Evolutionary conservation across 2,329 filamentous ascomycete species (phyloP).

Genomic region (Eutypella sp.): DNA sequence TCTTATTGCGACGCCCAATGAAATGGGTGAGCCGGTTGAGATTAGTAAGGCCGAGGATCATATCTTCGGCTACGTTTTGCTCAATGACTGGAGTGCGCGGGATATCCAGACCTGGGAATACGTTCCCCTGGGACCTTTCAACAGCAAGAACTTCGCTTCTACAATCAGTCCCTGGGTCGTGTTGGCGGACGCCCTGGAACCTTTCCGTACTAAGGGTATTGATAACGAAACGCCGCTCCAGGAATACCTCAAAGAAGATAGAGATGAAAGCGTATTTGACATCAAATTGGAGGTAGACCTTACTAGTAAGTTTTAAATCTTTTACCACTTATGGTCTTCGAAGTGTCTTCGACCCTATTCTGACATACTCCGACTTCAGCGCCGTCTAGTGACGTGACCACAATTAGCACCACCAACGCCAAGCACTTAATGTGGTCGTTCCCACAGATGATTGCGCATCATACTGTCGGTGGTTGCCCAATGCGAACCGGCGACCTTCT

Average conservation of each 20-base stretch:
- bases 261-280: conserved; percentile 56
- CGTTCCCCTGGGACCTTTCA: conserved; percentile 76
- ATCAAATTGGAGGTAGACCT: conserved; percentile 66
- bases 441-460: conserved; percentile 77
- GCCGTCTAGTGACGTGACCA: conserved; percentile 45
- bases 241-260: conserved; percentile 53
- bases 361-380: conserved; percentile 23
- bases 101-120: conserved; percentile 86
- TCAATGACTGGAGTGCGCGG: conserved; percentile 85
- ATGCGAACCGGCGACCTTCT: conserved; percentile 70
- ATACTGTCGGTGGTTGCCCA: conserved; percentile 70
- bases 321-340: no score
- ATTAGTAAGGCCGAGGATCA: conserved; percentile 62
- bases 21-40: conserved; percentile 58
- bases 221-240: conserved; percentile 31
- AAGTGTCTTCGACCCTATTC: no score
- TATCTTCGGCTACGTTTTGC: conserved; percentile 73
- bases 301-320: conserved; percentile 46
- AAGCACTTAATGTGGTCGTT: conserved; percentile 76
- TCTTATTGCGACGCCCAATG: conserved; percentile 62
- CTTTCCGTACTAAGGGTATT: conserved; percentile 30
- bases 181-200: conserved; percentile 68
- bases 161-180: conserved; percentile 78
- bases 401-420: conserved; percentile 56
- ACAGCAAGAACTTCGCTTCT: conserved; percentile 77